Base-by-base conservation (phyloP, 2,329 filamentous ascomycete genomes). In the Herpotrichia juniperi region DNA sequence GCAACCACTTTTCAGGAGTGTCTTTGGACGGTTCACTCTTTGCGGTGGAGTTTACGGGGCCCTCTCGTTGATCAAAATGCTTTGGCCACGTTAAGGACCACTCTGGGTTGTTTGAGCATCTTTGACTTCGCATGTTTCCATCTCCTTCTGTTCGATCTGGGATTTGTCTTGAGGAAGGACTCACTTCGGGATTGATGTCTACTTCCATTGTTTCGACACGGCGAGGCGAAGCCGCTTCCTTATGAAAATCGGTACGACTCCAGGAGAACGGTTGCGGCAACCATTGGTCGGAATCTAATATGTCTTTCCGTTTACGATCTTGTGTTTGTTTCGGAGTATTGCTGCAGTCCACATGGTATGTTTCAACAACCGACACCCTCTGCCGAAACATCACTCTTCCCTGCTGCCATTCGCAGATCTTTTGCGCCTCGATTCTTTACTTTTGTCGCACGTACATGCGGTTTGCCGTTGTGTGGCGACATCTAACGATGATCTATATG, bases 1-100 rank as follows among this genome's bases (percentile, higher is more conserved):
- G 62, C 60, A 61, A 62, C 61, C 61, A 59, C 63, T 57, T 58
- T 59, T 50, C 61, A 51, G 62, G 60, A 62, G 53, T n/a, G n/a
- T 67, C 61, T 49, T 58, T 26, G 61, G 58, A 51, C 54, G 50
- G 37, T 40, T 46, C 51, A 57, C 51, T 66, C 56, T 62, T 59
- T 59, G 66, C 60, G 56, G 54, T 50, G 57, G 54, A 56, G 58
- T 61, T 60, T 50, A 57, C 60, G 57, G 53, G 54, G 57, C 40
- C 42, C 26, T 59, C 47, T 53, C 51, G 44, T 57, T 47, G 55
- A 51, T 57, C 53, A 65, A 61, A 60, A 63, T 42, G 52, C 52
- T 55, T n/a, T 48, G 53, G 50, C 53, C 42, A 44, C 31, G 11
- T 56, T 42, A 39, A 51, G 44, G 53, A 50, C 52, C 44, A 47